Base-by-base conservation (phyloP, 164 flowering plant genomes). In the Sedum album region DNA sequence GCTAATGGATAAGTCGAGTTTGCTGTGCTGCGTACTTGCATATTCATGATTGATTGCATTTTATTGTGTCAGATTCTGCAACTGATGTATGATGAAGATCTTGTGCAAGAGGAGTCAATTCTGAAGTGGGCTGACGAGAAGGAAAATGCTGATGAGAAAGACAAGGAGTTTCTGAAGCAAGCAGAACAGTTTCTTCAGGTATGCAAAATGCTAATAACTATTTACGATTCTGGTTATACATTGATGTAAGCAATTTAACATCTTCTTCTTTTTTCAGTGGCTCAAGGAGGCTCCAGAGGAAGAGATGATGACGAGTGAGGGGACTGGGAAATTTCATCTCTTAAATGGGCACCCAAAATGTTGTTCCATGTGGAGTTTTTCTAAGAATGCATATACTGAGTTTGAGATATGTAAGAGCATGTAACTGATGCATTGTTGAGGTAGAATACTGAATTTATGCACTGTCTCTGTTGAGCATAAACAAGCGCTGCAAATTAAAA, bases 81-180 rank as follows among this genome's bases (percentile, higher is more conserved):
- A 68, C 71, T 79, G 69, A 76, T 94, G 48, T 94, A 94, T 73
- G 96, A 85, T 21, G 76, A 80, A 70, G 97, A 94, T 30, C 71
- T 94, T 28, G 53, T 90, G 60, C 73, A 83, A 67, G 99, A 94
- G 79, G 96, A 87, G 25, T 95, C 97, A 18, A 83, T 94, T 71
- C 73, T 88, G 21, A 76, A 74, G 14, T 94, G 99, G 99, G 96
- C 87, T 30, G 76, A 78, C 41, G 99, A 94, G 71, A 94, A 86
- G 75, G 85, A 79, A 74, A 89, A 81, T 17, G 99, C 96, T 1
- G 99, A 91, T 72, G 97, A 91, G 65, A 76, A 85, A 1, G 97
- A 94, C 71, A 94, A 80, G 73, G 67, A 87, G 62, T 94, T 86
- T 73, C 72, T 94, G 38, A 91, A 81, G 76, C 87, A 91, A 69